Conservation (phyloP, 306 rosid species). For the Vicia faba region DNA sequence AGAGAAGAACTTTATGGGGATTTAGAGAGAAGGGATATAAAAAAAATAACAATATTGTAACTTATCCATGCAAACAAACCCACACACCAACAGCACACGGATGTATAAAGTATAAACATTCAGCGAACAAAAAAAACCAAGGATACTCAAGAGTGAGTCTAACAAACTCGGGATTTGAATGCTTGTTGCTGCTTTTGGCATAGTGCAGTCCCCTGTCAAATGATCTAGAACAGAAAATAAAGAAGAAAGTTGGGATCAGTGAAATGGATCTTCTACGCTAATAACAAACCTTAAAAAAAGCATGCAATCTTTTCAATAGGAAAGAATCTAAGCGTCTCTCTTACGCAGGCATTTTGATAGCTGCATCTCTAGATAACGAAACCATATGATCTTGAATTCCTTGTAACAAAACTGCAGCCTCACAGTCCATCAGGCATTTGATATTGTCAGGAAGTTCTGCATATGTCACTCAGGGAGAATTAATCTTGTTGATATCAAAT, state of each 20-base stretch:
- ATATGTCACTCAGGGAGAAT: slow-evolving; percentile 32
- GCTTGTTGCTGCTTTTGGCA: slow-evolving; percentile 59
- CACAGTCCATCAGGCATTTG: slow-evolving; percentile 84
- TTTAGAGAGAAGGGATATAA: neutral
- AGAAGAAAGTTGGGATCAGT: slow-evolving; percentile 31
- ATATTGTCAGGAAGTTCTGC: slow-evolving; percentile 74
- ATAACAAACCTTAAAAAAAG: slow-evolving; percentile 9
- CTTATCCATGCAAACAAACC: slow-evolving; percentile 17
- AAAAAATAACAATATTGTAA: slow-evolving; percentile 15
- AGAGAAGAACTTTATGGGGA: slow-evolving; percentile 47
- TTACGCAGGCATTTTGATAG: slow-evolving; percentile 69
- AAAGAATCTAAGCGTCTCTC: slow-evolving; percentile 36
- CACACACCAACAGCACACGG: neutral
- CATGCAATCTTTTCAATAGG: slow-evolving; percentile 24
- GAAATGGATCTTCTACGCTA: slow-evolving; percentile 2
- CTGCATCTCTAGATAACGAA: slow-evolving; percentile 72
- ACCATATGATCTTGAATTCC: slow-evolving; percentile 77
- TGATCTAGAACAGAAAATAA: slow-evolving; percentile 50
- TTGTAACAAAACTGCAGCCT: slow-evolving; percentile 66
- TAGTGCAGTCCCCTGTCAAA: slow-evolving; percentile 83
- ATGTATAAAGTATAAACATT: slow-evolving; percentile 2
- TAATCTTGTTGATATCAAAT: slow-evolving; percentile 6
- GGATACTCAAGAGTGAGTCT: slow-evolving; percentile 81
- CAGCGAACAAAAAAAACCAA: slow-evolving; percentile 27
- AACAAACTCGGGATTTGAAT: slow-evolving; percentile 51